Evolutionary conservation across 345 rosid species (phyloP), one percentile per base, ranked within the genome.

Genomic region (Garcia nutans): DNA sequence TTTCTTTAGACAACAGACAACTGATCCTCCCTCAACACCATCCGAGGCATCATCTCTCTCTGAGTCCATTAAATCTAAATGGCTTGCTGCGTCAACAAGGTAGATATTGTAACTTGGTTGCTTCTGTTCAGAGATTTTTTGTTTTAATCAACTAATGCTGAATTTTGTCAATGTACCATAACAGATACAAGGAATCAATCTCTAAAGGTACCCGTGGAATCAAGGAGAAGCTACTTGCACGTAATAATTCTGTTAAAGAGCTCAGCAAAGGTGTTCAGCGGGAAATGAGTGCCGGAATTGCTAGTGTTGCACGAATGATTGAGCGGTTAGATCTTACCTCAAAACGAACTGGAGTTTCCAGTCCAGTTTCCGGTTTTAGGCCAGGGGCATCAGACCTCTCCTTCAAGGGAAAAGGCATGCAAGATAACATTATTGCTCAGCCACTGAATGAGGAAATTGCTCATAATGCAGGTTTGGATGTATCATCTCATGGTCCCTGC

Each of bases 221-320:
- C 55, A 95, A 93, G 83, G 97, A 95, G 85, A 93, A 88, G 85
- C 83, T 95, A 45, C 83, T 91, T 82, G 86, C 94, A 26, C 92
- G 84, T 42, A 95, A 95, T 74, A 89, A 62, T 79, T 89, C 93
- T 0, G 88, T 93, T 41, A 93, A 90, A 89, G 97, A 92, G 86
- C 83, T 94, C 79, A 89, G 97, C 87, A 91, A 86, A 80, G 99
- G 91, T 76, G 94, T 92, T 15, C 95, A 94, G 85, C 86, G 91
- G 37, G 97, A 95, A 82, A 86, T 95, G 97, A 89, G 84, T 73
- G 92, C 94, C 19, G 90, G 95, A 73, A 78, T 93, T 79, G 93
- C 96, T 82, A 93, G 96, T 42, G 93, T 94, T 76, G 82, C 91
- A 52, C 82, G 89, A 23, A 88, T 94, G 88, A 90, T 92, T 11